A percentile compares a stretch with the other conserved stretches of the same genome.
Evolutionary conservation across 2,329 filamentous ascomycete genomes (phyloP).

Genomic region (Aureobasidium sp.): DNA sequence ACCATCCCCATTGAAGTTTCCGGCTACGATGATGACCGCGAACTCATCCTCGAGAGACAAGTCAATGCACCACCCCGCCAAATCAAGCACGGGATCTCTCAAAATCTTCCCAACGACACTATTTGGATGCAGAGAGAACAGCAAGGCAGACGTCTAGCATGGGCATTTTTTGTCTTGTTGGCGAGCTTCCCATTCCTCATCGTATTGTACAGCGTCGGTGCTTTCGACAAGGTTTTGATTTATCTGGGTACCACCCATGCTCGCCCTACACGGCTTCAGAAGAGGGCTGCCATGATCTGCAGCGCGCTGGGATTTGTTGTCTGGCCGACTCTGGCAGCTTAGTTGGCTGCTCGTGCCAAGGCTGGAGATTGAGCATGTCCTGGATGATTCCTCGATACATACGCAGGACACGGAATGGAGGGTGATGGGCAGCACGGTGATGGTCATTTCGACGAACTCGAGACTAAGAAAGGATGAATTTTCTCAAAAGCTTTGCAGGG

Average conservation of each 20-base stretch:
- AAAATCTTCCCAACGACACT: neutral
- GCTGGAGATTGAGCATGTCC: neutral
- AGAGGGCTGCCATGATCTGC: neutral
- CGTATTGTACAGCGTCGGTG: neutral
- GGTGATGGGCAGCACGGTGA: too few species aligned
- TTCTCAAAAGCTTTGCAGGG: too few species aligned
- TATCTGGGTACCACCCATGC: neutral
- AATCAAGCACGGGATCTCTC: neutral
- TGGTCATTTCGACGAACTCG: too few species aligned
- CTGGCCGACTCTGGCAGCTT: neutral
- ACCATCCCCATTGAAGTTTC: neutral
- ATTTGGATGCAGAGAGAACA: neutral
- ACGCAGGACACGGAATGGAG: too few species aligned
- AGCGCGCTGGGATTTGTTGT: neutral
- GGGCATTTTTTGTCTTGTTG: neutral
- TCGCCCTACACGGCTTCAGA: neutral
- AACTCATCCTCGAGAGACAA: conserved; percentile 2
- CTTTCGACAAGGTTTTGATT: neutral
- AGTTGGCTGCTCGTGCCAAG: neutral
- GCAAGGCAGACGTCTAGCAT: neutral
- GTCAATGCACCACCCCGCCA: neutral
- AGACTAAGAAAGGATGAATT: too few species aligned
- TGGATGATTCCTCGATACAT: too few species aligned
- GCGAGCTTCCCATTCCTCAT: neutral
- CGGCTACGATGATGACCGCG: neutral